These are phyloP conservation scores for Phytophthora quininea DNA, from an alignment of 352 stramenopile species.

Conservation along the genomic window DNA sequence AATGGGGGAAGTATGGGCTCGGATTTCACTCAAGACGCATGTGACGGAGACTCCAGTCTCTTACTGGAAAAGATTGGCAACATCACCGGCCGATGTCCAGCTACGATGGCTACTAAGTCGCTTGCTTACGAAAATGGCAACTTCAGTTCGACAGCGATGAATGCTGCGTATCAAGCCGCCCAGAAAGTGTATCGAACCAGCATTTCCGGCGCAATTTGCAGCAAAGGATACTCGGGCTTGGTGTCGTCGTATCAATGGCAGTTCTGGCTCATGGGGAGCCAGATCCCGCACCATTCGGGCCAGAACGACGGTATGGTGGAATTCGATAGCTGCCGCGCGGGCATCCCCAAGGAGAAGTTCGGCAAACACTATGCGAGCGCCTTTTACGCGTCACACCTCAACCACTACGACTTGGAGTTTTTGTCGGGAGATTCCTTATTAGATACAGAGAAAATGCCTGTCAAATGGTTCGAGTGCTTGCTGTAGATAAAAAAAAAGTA, in stretches of 20 bases:
- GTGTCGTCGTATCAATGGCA: slow-evolving; percentile 30
- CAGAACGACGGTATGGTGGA: slow-evolving; percentile 44
- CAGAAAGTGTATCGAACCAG: slow-evolving; percentile 30
- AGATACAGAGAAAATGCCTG: slow-evolving; percentile 42
- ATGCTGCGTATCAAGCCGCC: slow-evolving; percentile 30
- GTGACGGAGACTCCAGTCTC: background rate
- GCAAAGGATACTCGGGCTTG: slow-evolving; percentile 33
- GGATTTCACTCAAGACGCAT: slow-evolving; percentile 23
- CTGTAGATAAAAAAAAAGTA: no score
- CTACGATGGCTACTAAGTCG: slow-evolving; percentile 30
- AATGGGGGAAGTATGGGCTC: slow-evolving; percentile 37
- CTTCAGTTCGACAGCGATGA: slow-evolving; percentile 21
- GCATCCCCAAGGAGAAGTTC: slow-evolving; percentile 35
- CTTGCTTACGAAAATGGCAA: slow-evolving; percentile 35
- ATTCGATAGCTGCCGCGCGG: slow-evolving; percentile 47
- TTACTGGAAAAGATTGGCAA: slow-evolving; percentile 9
- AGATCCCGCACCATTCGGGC: slow-evolving; percentile 38
- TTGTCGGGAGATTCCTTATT: slow-evolving; percentile 44
- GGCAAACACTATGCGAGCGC: slow-evolving; percentile 31
- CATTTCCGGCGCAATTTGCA: slow-evolving; percentile 42
- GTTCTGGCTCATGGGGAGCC: slow-evolving; percentile 19
- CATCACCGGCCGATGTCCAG: slow-evolving; percentile 32
- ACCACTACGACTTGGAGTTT: slow-evolving; percentile 52
- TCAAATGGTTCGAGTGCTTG: slow-evolving; percentile 62
- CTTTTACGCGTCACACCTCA: slow-evolving; percentile 56